Evolutionary conservation across 345 rosid genomes (phyloP).

Genomic region (Populus euphratica): DNA sequence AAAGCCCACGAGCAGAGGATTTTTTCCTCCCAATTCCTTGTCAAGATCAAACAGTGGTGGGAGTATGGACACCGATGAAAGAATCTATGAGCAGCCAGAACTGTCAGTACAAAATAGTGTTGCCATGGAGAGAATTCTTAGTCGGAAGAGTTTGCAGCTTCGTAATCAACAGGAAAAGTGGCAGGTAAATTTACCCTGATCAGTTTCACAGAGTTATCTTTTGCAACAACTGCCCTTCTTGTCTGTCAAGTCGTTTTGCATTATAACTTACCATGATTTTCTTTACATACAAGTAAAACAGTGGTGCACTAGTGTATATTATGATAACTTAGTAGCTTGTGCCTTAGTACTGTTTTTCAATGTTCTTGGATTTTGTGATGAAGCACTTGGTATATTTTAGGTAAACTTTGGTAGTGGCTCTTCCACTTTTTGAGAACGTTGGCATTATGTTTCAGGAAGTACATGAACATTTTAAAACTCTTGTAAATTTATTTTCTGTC

Average conservation of each 20-base stretch:
- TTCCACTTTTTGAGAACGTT: background rate
- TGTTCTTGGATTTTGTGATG: background rate
- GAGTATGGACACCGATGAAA: slow-evolving; percentile 27
- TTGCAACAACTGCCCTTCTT: background rate
- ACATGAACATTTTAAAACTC: background rate
- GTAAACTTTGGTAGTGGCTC: background rate
- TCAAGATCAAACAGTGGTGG: slow-evolving; percentile 32
- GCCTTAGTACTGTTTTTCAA: background rate
- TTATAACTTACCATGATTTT: background rate
- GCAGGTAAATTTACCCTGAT: slow-evolving; percentile 51
- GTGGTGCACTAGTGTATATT: background rate
- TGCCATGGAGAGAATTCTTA: slow-evolving; percentile 60
- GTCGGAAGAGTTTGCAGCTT: slow-evolving; percentile 63
- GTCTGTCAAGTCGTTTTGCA: background rate
- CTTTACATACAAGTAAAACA: background rate
- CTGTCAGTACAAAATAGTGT: slow-evolving; percentile 37
- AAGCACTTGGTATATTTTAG: background rate
- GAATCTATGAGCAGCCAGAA: slow-evolving; percentile 38
- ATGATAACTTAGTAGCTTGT: background rate
- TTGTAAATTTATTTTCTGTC: background rate
- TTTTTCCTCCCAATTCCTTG: slow-evolving; percentile 19
- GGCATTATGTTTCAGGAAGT: background rate
- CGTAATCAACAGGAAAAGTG: slow-evolving; percentile 70
- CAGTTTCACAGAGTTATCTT: slow-evolving; percentile 7
- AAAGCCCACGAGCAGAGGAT: slow-evolving; percentile 37